Evolutionary conservation across 371 early-diverging fungal genomes (phyloP), one percentile per base, ranked within the genome.

Genomic region (Mucor plumbeus): DNA sequence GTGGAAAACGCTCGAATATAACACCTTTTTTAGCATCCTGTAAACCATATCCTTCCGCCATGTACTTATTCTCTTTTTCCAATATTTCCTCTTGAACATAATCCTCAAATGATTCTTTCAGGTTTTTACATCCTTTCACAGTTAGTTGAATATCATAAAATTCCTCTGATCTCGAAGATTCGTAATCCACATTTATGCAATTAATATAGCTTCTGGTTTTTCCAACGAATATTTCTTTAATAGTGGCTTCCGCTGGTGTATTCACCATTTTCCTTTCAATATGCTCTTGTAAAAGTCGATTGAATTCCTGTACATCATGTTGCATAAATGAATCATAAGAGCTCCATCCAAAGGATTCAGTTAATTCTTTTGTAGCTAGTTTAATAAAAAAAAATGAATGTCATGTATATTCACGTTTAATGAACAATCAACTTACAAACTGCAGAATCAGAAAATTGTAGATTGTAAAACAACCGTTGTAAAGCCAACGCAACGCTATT

Each of bases 11-110:
- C 63, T 90, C 88, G 73, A 99, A 98, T n/a, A 93, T 90, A 34
- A 97, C 97, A 35, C 97, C 96, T 74, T 98, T 99, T 67, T 88
- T 90, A 33, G 99, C 99, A 69, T 94, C 93, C 85, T 97, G 98
- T 60, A 97, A 85, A 9, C 99, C 99, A 77, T 92, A 86, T 19
- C 91, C 95, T 73, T 98, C 99, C 35, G 99, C 97, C 73, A 83
- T 83, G 76, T 99, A 99, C 76, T 93, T 92, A 85, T 99, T 99
- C 15, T 98, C 97, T 11, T 95, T 98, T 57, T 97, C 93, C 36
- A 99, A 81, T n/a, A 85, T 92, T 73, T 98, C 98, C 15, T 90
- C 91, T 40, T 85, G 85, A 57, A 93, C 81, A 77, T 98, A 97
- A 53, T 92, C 86, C 41, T 80, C 84, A 76, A 99, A 95, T 6